Conservation (phyloP, 2,329 filamentous ascomycete genomes). For the Colletotrichum musae region DNA sequence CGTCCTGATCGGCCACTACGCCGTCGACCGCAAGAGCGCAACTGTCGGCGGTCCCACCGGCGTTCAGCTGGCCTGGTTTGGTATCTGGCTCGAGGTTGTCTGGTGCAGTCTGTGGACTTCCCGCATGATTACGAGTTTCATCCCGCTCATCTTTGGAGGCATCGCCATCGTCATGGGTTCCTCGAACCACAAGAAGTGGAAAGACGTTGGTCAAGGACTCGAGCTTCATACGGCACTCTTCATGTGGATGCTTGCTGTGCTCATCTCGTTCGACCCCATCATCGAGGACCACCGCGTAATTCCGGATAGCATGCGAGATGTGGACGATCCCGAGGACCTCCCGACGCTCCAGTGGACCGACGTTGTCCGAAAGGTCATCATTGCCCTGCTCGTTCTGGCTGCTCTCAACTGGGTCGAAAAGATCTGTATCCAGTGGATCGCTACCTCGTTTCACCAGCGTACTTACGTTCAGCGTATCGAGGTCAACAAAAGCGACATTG, state of each 20-base stretch:
- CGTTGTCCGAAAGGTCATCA: slow-evolving; percentile 87
- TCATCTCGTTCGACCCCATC: slow-evolving; percentile 88
- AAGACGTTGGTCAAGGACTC: slow-evolving; percentile 86
- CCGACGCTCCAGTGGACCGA: slow-evolving; percentile 74
- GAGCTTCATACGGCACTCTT: slow-evolving; percentile 90
- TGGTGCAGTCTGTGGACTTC: slow-evolving; percentile 93
- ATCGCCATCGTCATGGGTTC: slow-evolving; percentile 82
- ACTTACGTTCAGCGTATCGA: slow-evolving; percentile 94
- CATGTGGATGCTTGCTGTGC: slow-evolving; percentile 90
- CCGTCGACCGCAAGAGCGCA: slow-evolving; percentile 53
- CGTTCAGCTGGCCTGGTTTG: slow-evolving; percentile 89
- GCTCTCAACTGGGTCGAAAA: slow-evolving; percentile 91
- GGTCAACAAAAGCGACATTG: slow-evolving; percentile 91
- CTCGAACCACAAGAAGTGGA: slow-evolving; percentile 93
- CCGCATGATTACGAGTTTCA: slow-evolving; percentile 65
- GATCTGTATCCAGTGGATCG: slow-evolving; percentile 94
- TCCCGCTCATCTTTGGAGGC: slow-evolving; percentile 62
- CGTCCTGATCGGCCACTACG: slow-evolving; percentile 59
- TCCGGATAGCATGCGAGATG: slow-evolving; percentile 43
- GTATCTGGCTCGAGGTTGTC: slow-evolving; percentile 93
- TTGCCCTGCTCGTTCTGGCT: slow-evolving; percentile 85
- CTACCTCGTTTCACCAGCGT: slow-evolving; percentile 90
- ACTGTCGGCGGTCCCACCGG: slow-evolving; percentile 77
- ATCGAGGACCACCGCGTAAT: slow-evolving; percentile 73
- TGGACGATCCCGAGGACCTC: slow-evolving; percentile 64